phyloP scores from a whole-genome alignment of 2,329 filamentous ascomycete genomes.

The Whalleya microplaca region DNA sequence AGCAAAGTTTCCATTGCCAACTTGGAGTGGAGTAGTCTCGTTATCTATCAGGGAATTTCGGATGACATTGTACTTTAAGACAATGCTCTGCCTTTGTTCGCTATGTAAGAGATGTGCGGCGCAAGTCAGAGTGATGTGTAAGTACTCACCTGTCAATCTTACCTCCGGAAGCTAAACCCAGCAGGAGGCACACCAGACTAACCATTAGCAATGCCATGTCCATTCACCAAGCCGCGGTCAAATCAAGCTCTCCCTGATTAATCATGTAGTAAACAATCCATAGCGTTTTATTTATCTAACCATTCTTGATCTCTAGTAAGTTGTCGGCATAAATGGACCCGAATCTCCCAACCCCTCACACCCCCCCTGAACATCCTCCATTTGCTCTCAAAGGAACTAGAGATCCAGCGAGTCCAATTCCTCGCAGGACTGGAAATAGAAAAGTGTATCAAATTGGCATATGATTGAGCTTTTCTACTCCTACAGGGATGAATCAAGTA shows the following conservation, averaged over 20 bases:
- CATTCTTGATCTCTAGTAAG: neutral
- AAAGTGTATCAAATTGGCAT: no score
- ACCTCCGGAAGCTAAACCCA: constrained; percentile 4
- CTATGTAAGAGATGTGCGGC: neutral
- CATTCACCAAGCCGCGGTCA: neutral
- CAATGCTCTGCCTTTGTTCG: constrained; percentile 21
- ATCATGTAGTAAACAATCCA: neutral
- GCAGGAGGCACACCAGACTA: constrained; percentile 7
- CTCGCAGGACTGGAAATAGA: constrained; percentile 1
- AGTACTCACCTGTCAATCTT: constrained; percentile 19
- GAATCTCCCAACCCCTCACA: constrained; percentile 2
- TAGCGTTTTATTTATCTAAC: neutral
- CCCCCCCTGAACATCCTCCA: no score
- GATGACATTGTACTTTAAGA: constrained; percentile 30
- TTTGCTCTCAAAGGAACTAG: neutral
- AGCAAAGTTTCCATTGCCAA: constrained; percentile 37
- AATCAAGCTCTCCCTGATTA: neutral
- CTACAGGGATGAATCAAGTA: no score
- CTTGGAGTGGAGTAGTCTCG: constrained; percentile 33
- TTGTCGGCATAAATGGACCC: constrained; percentile 13
- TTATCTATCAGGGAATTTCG: constrained; percentile 32
- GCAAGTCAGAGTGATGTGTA: neutral
- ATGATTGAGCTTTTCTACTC: no score
- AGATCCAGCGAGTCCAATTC: neutral
- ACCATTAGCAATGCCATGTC: constrained; percentile 10